Base-by-base conservation (phyloP, 2,329 filamentous ascomycete genomes). In the Verticillium longisporum region DNA sequence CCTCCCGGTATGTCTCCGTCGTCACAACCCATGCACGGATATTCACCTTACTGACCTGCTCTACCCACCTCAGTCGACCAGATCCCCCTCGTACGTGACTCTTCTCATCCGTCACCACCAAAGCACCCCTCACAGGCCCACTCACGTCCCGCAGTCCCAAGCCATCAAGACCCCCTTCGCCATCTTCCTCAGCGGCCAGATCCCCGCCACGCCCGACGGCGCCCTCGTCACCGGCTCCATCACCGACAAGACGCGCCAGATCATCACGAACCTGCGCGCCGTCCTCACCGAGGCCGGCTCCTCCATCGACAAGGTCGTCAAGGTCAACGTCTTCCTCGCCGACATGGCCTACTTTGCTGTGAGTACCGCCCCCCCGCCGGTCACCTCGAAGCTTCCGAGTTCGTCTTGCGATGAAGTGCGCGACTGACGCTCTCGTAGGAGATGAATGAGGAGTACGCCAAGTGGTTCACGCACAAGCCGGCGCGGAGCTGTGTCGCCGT, bases 371-470 rank as follows among this genome's bases (percentile, higher is more conserved):
- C 83, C 83, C 70, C 84, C n/a, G n/a, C n/a, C n/a, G n/a, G n/a
- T n/a, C n/a, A n/a, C n/a, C n/a, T n/a, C 88, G 26, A 26, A 26
- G 26, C 26, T 4, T 26, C 73, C 89, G 77, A 75, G 26, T 75
- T 79, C 7, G 70, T 77, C 36, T 80, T 80, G 70, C 78, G 78
- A 11, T 76, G 72, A 65, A 72, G 76, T 61, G 78, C 76, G 66
- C 68, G 75, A 66, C 59, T 61, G 1, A 61, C 55, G 41, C 5
- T 9, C 10, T 6, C 7, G 15, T 13, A 83, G 73, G 86, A 86
- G 73, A 92, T 96, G 89, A 96, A 97, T 77, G 82, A 82, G 66
- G 89, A 91, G 71, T 96, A 95, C 74, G 88, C 88, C 75, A 88
- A 92, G 77, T 92, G 88, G 82, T 93, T 50, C 45, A 6, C 45